Evolutionary conservation across 768 basidiomycete species (phyloP), one percentile per base, ranked within the genome.

Genomic region (Hygrophoropsis aurantiaca): DNA sequence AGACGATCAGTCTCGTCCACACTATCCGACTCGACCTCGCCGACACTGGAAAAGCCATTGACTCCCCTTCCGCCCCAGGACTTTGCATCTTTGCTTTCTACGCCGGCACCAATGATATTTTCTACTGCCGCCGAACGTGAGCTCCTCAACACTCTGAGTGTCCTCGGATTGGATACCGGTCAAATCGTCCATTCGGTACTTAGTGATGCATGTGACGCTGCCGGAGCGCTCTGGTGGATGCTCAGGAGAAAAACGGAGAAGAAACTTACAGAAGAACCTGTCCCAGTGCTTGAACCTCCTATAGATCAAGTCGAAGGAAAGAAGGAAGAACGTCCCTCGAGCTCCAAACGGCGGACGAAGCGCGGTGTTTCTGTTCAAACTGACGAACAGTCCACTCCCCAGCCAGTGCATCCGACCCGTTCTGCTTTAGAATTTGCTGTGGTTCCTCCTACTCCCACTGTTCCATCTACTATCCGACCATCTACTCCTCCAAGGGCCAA

Each of bases 141-240:
- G 16, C 71, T 98, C 11, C 71, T 99, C 23, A 89, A 89, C 50
- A 73, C 69, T 2, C 73, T 99, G 35, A 83, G 84, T 47, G 57
- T 66, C 20, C 71, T 97, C 5, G 95, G 97, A 0, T 83, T 99
- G 50, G 97, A 98, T 65, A 90, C 88, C 0, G 91, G 89, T 13
- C 95, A 99, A 68, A 86, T 97, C 41, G 85, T 87, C n/a, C 94
- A 98, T 62, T 91, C 88, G 0, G 97, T 98, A 11, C 74, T 89
- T 38, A 85, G 78, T 23, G 83, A 97, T 66, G 95, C 95, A 1
- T 99, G 95, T 58, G 95, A 99, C 66, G 80, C 89, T 0, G 79
- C 88, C 11, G 87, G 92, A 8, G 91, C 94, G 1, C 68, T 91
- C 7, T 99, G 94, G 94, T 99, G 97, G 97, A 90, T 95, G 79